Percentiles rank a stretch among this genome's conserved stretches.
phyloP scores from a whole-genome alignment of 331 rosid genomes.

The Cucumis variabilis region DNA sequence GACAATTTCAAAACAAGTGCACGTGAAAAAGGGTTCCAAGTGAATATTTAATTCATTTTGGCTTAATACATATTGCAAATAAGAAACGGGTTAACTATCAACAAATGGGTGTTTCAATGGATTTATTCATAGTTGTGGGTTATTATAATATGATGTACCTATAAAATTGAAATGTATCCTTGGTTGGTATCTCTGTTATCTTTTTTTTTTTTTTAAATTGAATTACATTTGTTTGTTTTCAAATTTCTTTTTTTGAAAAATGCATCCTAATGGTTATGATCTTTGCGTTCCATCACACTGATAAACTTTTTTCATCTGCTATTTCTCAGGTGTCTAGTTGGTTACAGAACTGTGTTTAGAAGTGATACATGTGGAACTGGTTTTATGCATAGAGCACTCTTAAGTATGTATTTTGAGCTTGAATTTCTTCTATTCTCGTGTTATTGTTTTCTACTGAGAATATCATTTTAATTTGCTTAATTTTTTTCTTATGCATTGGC shows the following conservation, averaged over 20 bases:
- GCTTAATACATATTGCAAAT: background rate
- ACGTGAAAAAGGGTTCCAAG: slow-evolving; percentile 91
- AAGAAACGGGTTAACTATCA: background rate
- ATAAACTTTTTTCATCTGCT: slow-evolving; percentile 1
- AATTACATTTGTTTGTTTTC: slow-evolving; percentile 49
- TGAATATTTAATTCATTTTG: slow-evolving; percentile 46
- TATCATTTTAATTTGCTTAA: background rate
- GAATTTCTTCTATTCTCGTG: background rate
- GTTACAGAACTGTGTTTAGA: slow-evolving; percentile 82
- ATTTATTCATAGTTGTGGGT: background rate
- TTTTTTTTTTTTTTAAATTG: background rate
- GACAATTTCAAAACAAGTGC: slow-evolving; percentile 93
- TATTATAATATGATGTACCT: slow-evolving; percentile 2
- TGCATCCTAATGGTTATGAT: background rate
- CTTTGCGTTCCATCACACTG: slow-evolving; percentile 14
- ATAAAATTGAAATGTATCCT: background rate
- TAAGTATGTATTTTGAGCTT: slow-evolving; percentile 53
- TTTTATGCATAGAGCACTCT: slow-evolving; percentile 98
- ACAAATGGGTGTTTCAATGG: slow-evolving; percentile 1
- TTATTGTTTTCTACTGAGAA: background rate
- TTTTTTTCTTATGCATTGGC: background rate
- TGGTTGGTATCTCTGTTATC: background rate
- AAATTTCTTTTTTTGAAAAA: background rate
- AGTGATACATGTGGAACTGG: slow-evolving; percentile 93
- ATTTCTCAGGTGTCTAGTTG: slow-evolving; percentile 84